phyloP scores from a whole-genome alignment of 305 asterid genomes.

The Fraxinus baroniana region DNA sequence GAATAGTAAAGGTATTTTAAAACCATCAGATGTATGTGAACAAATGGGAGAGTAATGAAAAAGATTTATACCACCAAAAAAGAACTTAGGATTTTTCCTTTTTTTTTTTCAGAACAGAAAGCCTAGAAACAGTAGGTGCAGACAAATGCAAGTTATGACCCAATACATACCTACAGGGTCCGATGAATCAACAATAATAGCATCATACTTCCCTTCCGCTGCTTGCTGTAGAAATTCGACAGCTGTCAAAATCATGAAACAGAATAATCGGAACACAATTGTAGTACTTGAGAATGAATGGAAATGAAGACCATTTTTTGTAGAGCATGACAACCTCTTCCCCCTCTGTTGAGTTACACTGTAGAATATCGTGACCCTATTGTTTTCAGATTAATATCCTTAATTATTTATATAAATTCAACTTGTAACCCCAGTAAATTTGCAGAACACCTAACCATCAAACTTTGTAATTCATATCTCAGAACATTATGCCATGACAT shows the following conservation, averaged over 20 bases:
- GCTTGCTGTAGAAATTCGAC: conserved; percentile 61
- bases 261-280: not conserved
- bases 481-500: not conserved
- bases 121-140: not conserved
- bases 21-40: not conserved
- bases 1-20: not conserved
- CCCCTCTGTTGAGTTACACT: not conserved
- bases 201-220: conserved; percentile 81
- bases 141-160: not conserved
- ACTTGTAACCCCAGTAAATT: not conserved
- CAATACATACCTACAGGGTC: conserved; percentile 86
- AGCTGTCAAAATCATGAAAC: conserved; percentile 49
- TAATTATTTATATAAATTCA: not conserved
- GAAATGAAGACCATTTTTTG: not conserved
- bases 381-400: not conserved
- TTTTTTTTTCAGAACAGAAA: not conserved
- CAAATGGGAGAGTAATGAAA: not conserved
- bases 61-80: not conserved
- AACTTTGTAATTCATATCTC: not conserved
- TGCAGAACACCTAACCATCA: not conserved
- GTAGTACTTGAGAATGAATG: conserved; percentile 4
- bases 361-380: not conserved
- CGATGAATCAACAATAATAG: conserved; percentile 87
- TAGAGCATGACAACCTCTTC: not conserved
- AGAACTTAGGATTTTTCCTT: not conserved